Conservation (phyloP, 225 moss, liverwort and hornwort species). For the Asterella californica region DNA sequence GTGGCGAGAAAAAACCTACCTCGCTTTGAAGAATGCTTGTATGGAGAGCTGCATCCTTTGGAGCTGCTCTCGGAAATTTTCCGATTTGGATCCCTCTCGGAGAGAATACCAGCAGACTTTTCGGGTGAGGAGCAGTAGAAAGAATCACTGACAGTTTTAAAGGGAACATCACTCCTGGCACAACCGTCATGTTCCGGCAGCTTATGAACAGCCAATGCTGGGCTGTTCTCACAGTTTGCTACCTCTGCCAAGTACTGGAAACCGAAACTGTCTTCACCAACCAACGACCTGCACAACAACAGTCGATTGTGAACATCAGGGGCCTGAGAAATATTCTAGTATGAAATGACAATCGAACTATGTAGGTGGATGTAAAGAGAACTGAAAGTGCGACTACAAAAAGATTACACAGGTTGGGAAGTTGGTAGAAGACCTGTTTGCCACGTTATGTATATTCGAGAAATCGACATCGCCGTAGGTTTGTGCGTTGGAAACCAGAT, state of each 20-base stretch:
- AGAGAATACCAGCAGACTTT: neutral
- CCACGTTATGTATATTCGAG: constrained; percentile 1
- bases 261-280: constrained; percentile 33
- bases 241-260: constrained; percentile 18
- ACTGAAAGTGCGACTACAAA: neutral
- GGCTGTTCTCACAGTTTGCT: neutral
- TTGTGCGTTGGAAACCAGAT: neutral
- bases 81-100: constrained; percentile 13
- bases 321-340: neutral
- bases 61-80: neutral
- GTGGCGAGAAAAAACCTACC: neutral
- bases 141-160: neutral
- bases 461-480: constrained; percentile 5
- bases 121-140: neutral
- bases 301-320: neutral
- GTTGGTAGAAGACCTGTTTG: constrained; percentile 3
- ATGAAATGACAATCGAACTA: neutral
- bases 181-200: neutral
- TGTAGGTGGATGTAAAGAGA: neutral
- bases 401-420: no score
- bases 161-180: neutral
- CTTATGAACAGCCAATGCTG: neutral
- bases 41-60: neutral
- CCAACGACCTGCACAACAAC: constrained; percentile 6
- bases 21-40: constrained; percentile 1